Evolutionary conservation across 768 basidiomycete genomes (phyloP).

Genomic region (Filobasidium wieringae): DNA sequence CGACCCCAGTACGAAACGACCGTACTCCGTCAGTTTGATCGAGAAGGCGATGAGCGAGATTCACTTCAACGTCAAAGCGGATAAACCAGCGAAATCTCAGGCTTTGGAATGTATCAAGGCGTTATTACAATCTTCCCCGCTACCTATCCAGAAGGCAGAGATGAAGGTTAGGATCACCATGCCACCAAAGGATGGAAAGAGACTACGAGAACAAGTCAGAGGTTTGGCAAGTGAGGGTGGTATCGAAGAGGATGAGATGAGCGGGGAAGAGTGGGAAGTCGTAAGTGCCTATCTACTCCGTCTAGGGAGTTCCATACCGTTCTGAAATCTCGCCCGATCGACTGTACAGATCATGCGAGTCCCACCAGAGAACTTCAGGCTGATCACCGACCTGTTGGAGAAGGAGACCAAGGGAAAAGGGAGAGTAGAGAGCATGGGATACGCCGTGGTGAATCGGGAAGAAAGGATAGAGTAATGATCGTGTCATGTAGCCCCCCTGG

Average conservation of each 20-base stretch:
- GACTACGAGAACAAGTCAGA: conserved; percentile 57
- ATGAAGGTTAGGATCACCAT: conserved; percentile 83
- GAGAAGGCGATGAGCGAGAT: conserved; percentile 96
- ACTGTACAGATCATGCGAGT: conserved; percentile 68
- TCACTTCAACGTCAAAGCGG: conserved; percentile 76
- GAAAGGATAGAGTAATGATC: conserved; percentile 17
- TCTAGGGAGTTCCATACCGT: neutral
- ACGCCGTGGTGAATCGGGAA: conserved; percentile 16
- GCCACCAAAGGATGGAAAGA: conserved; percentile 55
- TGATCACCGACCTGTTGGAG: conserved; percentile 77
- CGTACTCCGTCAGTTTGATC: conserved; percentile 88
- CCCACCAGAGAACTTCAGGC: conserved; percentile 80
- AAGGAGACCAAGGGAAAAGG: conserved; percentile 83
- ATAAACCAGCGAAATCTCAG: conserved; percentile 90
- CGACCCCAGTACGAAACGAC: conserved; percentile 74
- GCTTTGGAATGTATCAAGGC: conserved; percentile 79
- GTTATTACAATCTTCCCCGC: conserved; percentile 64
- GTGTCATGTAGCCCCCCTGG: too few relatives aligned
- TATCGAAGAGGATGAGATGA: conserved; percentile 69
- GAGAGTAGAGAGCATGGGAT: conserved; percentile 55
- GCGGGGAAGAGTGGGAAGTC: conserved; percentile 67
- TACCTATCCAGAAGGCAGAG: conserved; percentile 82
- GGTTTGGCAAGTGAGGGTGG: conserved; percentile 54
- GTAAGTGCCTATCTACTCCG: conserved; percentile 46
- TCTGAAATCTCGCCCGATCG: neutral